These are phyloP conservation scores for Brettanomyces bruxellensis DNA, from an alignment of 805 yeast species.

Conservation along the genomic window DNA sequence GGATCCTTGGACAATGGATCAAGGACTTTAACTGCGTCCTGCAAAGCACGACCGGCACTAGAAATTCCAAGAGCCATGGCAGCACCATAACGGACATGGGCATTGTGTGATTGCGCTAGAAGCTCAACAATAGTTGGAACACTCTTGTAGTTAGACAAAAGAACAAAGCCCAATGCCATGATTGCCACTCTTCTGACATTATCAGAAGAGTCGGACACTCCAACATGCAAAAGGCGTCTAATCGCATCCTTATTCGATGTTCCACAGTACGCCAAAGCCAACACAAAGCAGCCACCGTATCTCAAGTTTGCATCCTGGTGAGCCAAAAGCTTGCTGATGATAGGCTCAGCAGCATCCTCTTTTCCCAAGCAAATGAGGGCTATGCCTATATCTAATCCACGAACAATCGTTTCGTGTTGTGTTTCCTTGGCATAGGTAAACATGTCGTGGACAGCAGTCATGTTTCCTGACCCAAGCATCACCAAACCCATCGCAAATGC, in stretches of 20 bases:
- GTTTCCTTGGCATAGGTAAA: constrained; percentile 87
- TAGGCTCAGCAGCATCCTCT: constrained; percentile 68
- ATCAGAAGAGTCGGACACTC: constrained; percentile 94
- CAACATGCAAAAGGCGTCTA: constrained; percentile 77
- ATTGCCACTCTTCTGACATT: constrained; percentile 97
- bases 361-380: constrained; percentile 81
- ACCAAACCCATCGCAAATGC: constrained; percentile 94
- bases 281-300: constrained; percentile 92
- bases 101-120: constrained; percentile 88
- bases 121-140: constrained; percentile 93
- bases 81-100: constrained; percentile 97
- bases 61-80: constrained; percentile 96
- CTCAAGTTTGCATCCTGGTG: constrained; percentile 81
- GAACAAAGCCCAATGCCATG: constrained; percentile 80
- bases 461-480: constrained; percentile 84
- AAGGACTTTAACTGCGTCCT: constrained; percentile 83
- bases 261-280: constrained; percentile 95
- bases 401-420: constrained; percentile 88
- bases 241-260: constrained; percentile 88
- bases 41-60: constrained; percentile 89
- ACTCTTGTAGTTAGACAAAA: constrained; percentile 83
- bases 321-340: constrained; percentile 54
- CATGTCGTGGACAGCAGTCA: constrained; percentile 67
- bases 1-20: constrained; percentile 91
- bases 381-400: constrained; percentile 87